Percentiles rank a stretch among this genome's conserved stretches.
Evolutionary conservation across 1,284 basidiomycete species (phyloP).

Genomic region (Coniferiporia weirii): DNA sequence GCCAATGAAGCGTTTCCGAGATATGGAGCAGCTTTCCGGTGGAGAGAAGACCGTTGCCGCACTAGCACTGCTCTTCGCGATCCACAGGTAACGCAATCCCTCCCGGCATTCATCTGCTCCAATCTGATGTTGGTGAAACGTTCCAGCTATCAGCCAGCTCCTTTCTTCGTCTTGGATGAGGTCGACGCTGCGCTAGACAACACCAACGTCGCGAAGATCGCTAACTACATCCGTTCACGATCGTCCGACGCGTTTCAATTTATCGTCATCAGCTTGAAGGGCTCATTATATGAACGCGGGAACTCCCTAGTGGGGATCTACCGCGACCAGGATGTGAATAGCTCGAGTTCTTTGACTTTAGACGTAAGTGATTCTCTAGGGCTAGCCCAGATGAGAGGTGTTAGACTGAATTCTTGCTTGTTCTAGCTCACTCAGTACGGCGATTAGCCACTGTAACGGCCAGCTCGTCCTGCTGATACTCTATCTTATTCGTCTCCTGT

Average conservation of each 20-base stretch:
- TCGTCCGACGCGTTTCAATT: constrained; percentile 86
- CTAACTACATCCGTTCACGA: constrained; percentile 82
- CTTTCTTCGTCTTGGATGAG: constrained; percentile 98
- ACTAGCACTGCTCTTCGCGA: constrained; percentile 90
- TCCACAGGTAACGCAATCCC: constrained; percentile 66
- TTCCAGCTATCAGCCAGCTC: constrained; percentile 88
- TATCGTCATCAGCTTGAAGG: constrained; percentile 94
- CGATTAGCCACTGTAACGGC: constrained; percentile 22
- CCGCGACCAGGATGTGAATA: constrained; percentile 90
- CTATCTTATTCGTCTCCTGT: neutral
- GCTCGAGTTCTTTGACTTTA: constrained; percentile 82
- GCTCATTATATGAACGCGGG: constrained; percentile 85
- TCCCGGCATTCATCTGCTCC: neutral
- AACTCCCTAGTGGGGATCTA: constrained; percentile 92
- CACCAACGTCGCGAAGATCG: constrained; percentile 91
- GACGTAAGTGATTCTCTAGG: constrained; percentile 57
- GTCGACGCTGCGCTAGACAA: constrained; percentile 97
- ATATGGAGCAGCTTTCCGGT: constrained; percentile 98
- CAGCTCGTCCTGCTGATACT: neutral
- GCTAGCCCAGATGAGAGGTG: neutral
- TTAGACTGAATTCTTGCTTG: constrained; percentile 6
- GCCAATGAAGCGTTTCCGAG: constrained; percentile 97
- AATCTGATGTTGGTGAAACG: constrained; percentile 8
- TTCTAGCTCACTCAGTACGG: constrained; percentile 41
- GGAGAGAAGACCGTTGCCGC: constrained; percentile 99